phyloP scores from a whole-genome alignment of 2,329 filamentous ascomycete species.

The Arthrobotrys sphaeroides region DNA sequence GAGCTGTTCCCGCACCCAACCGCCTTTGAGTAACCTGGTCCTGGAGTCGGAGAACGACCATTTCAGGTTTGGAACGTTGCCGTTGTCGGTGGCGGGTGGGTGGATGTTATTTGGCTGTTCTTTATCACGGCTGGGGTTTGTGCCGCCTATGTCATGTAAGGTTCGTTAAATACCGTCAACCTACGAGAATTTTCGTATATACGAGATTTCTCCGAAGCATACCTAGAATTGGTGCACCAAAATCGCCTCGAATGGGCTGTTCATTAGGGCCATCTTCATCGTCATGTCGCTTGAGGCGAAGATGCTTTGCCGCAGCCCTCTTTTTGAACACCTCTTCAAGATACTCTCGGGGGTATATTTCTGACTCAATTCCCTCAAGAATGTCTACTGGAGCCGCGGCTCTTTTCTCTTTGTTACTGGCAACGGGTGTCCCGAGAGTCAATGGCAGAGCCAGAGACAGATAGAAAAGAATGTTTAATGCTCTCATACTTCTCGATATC shows the following conservation, averaged over 20 bases:
- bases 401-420: conserved; percentile 22
- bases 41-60: conserved; percentile 46
- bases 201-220: conserved; percentile 53
- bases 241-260: conserved; percentile 42
- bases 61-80: conserved; percentile 69
- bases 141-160: conserved; percentile 68
- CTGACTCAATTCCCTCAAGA: conserved; percentile 37
- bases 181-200: background rate
- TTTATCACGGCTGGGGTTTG: conserved; percentile 70
- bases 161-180: too few relatives aligned
- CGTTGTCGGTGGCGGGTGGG: conserved; percentile 70
- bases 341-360: conserved; percentile 45
- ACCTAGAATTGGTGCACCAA: conserved; percentile 69
- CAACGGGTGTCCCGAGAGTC: conserved; percentile 8
- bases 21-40: conserved; percentile 63
- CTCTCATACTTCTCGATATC: conserved; percentile 21
- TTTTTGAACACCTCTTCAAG: conserved; percentile 43
- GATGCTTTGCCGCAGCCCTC: conserved; percentile 39
- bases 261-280: conserved; percentile 29
- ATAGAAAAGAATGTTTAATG: conserved; percentile 10
- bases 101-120: conserved; percentile 73
- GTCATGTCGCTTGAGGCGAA: conserved; percentile 36
- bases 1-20: conserved; percentile 74
- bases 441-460: background rate
- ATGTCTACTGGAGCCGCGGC: conserved; percentile 8